Evolutionary conservation across 176 grass and related monocot genomes (phyloP).

Genomic region (Otatea glauca): DNA sequence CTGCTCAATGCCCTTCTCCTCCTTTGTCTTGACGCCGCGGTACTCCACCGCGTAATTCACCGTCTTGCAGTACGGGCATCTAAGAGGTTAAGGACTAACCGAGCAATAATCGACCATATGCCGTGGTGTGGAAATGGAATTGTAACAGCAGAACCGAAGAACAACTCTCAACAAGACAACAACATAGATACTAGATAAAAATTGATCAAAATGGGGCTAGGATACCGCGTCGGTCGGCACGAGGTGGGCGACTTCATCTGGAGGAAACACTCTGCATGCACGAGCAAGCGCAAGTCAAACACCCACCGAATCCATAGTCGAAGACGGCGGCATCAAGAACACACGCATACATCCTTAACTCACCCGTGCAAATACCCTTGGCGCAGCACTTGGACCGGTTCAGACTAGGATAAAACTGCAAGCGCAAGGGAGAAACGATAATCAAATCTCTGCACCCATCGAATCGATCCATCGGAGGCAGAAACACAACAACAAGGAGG

Average conservation of each 20-base stretch:
- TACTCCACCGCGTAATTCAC: slow-evolving; percentile 85
- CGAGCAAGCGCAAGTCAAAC: neutral
- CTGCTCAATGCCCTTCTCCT: slow-evolving; percentile 91
- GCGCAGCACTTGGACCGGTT: slow-evolving; percentile 93
- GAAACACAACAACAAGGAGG: neutral
- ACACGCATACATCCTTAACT: neutral
- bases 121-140: too few species aligned
- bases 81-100: slow-evolving; percentile 58
- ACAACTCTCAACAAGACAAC: neutral
- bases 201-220: slow-evolving; percentile 32
- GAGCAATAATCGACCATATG: neutral
- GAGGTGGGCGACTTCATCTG: slow-evolving; percentile 81
- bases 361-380: slow-evolving; percentile 97
- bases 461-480: neutral
- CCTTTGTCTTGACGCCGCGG: slow-evolving; percentile 77
- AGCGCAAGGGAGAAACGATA: neutral
- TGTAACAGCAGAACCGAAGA: neutral
- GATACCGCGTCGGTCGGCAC: slow-evolving; percentile 77
- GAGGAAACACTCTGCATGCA: slow-evolving; percentile 89
- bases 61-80: slow-evolving; percentile 94
- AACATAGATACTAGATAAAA: neutral
- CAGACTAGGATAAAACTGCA: slow-evolving; percentile 81
- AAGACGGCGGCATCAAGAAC: neutral
- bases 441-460: neutral
- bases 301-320: neutral